Evolutionary conservation across 306 rosid species (phyloP).

Genomic region (Sesbania bispinosa): DNA sequence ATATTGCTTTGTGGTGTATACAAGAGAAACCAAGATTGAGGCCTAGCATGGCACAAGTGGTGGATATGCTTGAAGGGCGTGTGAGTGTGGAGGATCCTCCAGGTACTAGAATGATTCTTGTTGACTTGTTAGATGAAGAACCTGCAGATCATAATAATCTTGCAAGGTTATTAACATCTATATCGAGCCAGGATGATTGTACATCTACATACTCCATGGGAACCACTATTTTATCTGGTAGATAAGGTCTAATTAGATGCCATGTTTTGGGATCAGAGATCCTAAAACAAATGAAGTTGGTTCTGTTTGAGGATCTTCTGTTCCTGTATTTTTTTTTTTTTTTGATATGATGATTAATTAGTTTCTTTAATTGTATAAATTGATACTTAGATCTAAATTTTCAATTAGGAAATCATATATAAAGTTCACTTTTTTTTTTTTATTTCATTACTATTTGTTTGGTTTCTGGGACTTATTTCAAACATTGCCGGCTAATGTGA

Average conservation of each 20-base stretch:
- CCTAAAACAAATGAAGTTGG: neutral
- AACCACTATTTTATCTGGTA: conserved; percentile 46
- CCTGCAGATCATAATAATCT: neutral
- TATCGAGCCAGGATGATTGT: conserved; percentile 9
- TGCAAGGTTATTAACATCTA: conserved; percentile 30
- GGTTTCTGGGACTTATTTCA: neutral
- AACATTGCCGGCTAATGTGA: neutral
- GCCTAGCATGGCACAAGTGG: conserved; percentile 66
- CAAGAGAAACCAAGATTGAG: conserved; percentile 76
- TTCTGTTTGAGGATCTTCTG: neutral
- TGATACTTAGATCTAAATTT: neutral
- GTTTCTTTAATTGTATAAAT: conserved; percentile 20
- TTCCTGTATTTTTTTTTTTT: neutral
- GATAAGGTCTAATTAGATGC: conserved; percentile 12
- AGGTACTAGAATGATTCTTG: conserved; percentile 60
- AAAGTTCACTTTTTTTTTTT: neutral
- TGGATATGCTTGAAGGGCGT: conserved; percentile 81
- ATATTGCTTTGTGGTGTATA: conserved; percentile 84
- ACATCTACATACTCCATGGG: conserved; percentile 43
- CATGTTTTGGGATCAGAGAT: neutral
- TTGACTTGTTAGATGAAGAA: conserved; percentile 68
- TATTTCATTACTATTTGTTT: neutral
- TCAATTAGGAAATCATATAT: neutral
- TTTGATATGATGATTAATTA: neutral
- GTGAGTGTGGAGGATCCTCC: conserved; percentile 69